Evolutionary conservation across 1,139 yeast species (phyloP).

Genomic region (Blastobotrys ciferrii): DNA sequence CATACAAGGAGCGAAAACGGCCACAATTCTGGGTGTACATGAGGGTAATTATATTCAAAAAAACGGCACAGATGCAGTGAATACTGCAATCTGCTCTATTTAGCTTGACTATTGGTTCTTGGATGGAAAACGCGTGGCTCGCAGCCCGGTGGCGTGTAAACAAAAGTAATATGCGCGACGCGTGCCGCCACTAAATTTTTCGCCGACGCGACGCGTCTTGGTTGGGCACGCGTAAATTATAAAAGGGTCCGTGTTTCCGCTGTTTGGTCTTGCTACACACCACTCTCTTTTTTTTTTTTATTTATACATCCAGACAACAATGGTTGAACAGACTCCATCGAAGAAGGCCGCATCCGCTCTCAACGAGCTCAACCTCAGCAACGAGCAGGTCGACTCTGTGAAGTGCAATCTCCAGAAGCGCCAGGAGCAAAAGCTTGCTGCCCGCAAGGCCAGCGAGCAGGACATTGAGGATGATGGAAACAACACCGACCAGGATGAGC

Average conservation of each 20-base stretch:
- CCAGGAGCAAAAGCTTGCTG: slow-evolving; percentile 18
- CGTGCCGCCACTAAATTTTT: slow-evolving; percentile 8
- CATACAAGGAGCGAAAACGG: too few relatives aligned
- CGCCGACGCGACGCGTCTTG: slow-evolving; percentile 16
- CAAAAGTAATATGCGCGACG: slow-evolving; percentile 2
- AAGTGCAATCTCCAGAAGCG: slow-evolving; percentile 26
- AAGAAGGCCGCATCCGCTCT: slow-evolving; percentile 41
- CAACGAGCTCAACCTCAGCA: slow-evolving; percentile 34
- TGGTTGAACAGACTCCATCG: slow-evolving; percentile 39
- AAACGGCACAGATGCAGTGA: too few relatives aligned
- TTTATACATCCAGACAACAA: slow-evolving; percentile 7
- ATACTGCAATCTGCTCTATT: too few relatives aligned
- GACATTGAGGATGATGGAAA: slow-evolving; percentile 6
- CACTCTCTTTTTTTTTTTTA: too few relatives aligned
- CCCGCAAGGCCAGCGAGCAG: slow-evolving; percentile 8
- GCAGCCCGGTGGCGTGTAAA: too few relatives aligned
- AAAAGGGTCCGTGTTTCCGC: slow-evolving; percentile 15
- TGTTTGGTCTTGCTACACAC: slow-evolving; percentile 10
- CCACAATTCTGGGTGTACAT: too few relatives aligned
- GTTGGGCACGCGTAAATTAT: slow-evolving; percentile 8
- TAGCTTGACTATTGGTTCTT: too few relatives aligned
- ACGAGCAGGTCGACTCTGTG: slow-evolving; percentile 20
- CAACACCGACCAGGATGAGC: slow-evolving; percentile 23
- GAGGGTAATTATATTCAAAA: too few relatives aligned
- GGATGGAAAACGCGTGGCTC: too few relatives aligned